Percentiles rank a stretch among this genome's conserved stretches.
Evolutionary conservation across 306 rosid genomes (phyloP).

Genomic region (Nissolia schottii): DNA sequence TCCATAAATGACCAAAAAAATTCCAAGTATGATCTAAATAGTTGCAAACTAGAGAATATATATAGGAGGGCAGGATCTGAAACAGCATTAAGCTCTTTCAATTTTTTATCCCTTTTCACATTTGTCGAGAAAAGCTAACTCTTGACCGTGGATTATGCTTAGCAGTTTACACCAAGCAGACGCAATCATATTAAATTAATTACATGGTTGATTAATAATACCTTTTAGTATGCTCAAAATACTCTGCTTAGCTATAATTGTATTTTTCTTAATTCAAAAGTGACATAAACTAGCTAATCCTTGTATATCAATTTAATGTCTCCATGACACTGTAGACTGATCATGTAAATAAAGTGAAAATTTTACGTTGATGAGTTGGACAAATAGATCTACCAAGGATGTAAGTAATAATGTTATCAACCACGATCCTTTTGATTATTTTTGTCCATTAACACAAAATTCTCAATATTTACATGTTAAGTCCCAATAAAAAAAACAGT

Average conservation of each 20-base stretch:
- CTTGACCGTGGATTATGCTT: not conserved
- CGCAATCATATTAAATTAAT: not conserved
- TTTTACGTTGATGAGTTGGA: too few species aligned
- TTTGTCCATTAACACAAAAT: too few species aligned
- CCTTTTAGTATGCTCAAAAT: not conserved
- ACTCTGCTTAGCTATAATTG: not conserved
- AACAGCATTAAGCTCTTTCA: conserved; percentile 7
- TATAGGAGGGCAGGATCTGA: not conserved
- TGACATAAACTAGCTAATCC: not conserved
- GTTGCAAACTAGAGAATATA: not conserved
- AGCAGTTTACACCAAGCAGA: not conserved
- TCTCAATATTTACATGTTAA: too few species aligned
- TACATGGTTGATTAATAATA: not conserved
- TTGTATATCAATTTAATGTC: too few species aligned
- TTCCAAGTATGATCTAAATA: too few species aligned
- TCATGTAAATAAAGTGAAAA: too few species aligned
- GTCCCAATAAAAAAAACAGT: too few species aligned
- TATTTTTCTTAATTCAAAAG: not conserved
- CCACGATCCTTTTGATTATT: too few species aligned
- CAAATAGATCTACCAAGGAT: too few species aligned
- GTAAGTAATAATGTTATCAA: too few species aligned
- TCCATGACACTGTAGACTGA: too few species aligned
- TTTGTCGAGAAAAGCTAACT: not conserved
- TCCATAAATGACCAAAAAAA: not conserved
- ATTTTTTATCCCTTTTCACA: not conserved